Conservation (phyloP, 1,284 basidiomycete genomes). For the Ceratobasidium sp. region DNA sequence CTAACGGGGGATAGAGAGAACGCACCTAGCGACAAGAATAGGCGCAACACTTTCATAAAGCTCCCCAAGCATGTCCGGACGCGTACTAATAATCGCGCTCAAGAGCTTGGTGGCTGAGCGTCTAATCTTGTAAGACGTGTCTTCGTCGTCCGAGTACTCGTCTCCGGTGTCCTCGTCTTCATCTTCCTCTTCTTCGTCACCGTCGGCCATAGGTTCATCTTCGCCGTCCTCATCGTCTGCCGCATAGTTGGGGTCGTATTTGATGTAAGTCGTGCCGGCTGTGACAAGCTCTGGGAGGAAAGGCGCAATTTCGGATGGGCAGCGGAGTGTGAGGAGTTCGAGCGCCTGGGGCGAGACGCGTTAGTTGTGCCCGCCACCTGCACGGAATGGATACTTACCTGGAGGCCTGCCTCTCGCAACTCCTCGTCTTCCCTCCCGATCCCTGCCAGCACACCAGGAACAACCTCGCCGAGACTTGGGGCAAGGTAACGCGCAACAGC, state of each 20-base stretch:
- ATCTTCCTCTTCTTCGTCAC: constrained; percentile 79
- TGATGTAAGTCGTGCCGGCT: constrained; percentile 80
- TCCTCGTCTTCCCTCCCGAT: constrained; percentile 81
- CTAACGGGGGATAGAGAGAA: not conserved
- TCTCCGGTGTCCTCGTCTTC: constrained; percentile 83
- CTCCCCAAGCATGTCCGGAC: constrained; percentile 82
- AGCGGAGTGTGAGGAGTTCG: constrained; percentile 84
- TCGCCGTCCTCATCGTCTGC: constrained; percentile 79
- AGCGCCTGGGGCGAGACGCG: constrained; percentile 68
- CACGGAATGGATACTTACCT: constrained; percentile 60
- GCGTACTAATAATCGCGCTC: constrained; percentile 84
- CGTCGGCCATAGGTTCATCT: constrained; percentile 84
- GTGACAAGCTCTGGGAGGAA: constrained; percentile 77
- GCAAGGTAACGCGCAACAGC: constrained; percentile 78
- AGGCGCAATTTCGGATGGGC: constrained; percentile 81
- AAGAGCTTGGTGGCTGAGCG: constrained; percentile 92
- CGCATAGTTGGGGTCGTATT: constrained; percentile 95
- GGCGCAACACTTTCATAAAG: constrained; percentile 89
- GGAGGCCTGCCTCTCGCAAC: constrained; percentile 77
- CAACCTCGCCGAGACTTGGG: constrained; percentile 66
- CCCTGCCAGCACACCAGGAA: constrained; percentile 75
- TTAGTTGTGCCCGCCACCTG: constrained; percentile 14
- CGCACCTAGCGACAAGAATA: constrained; percentile 78
- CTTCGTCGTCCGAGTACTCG: constrained; percentile 95
- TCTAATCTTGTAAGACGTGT: constrained; percentile 98